Conservation (phyloP, 2,329 filamentous ascomycete genomes). For the Fusarium sp. region DNA sequence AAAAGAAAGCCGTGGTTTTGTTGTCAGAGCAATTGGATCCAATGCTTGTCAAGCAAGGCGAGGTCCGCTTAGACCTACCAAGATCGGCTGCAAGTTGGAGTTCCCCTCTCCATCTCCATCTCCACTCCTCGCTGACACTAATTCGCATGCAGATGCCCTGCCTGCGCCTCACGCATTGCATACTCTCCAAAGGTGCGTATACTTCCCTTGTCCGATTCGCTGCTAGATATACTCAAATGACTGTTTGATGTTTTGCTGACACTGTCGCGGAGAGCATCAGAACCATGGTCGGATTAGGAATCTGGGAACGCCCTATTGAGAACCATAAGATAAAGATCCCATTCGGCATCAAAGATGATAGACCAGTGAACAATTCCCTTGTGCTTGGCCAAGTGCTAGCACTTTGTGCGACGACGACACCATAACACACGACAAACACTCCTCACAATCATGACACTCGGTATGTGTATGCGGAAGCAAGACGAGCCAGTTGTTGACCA, state of each 20-base stretch:
- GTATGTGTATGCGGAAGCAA: conserved; percentile 5
- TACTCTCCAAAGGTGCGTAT: not conserved
- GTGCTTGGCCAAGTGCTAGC: not conserved
- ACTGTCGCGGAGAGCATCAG: not conserved
- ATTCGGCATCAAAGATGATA: no score
- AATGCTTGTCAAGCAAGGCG: not conserved
- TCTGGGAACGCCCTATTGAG: not conserved
- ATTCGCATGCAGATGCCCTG: not conserved
- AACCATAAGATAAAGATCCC: not conserved
- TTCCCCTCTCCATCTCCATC: not conserved
- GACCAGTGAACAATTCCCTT: not conserved
- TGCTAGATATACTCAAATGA: not conserved
- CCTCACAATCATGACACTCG: conserved; percentile 31
- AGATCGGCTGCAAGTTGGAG: not conserved
- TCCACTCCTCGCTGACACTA: conserved; percentile 1
- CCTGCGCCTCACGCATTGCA: no score
- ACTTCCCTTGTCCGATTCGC: not conserved
- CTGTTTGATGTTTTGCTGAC: not conserved
- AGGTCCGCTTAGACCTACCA: conserved; percentile 7
- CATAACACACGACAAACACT: not conserved
- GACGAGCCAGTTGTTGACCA: not conserved
- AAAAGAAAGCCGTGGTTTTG: not conserved
- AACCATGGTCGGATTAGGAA: not conserved
- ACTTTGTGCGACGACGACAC: not conserved
- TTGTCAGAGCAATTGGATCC: not conserved